A percentile compares a stretch with the other conserved stretches of the same genome.
Evolutionary conservation across 1,284 basidiomycete genomes (phyloP).

Genomic region (Melanopsichium pennsylvanicum): DNA sequence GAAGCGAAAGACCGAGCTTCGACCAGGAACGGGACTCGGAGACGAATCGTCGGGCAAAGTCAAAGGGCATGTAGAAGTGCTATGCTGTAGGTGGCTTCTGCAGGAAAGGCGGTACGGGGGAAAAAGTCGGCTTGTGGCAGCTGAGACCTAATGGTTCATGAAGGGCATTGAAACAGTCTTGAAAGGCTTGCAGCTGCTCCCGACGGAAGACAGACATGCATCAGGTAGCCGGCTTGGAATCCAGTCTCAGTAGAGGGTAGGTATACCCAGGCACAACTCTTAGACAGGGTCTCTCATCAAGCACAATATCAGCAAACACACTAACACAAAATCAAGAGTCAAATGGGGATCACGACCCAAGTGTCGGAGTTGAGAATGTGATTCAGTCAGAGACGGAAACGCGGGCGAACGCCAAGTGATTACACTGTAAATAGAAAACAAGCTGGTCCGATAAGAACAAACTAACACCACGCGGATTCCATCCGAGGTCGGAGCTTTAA

Average conservation of each 20-base stretch:
- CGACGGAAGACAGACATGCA: constrained; percentile 32
- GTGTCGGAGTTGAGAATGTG: background rate
- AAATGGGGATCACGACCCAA: background rate
- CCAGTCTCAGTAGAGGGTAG: constrained; percentile 1
- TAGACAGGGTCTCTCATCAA: background rate
- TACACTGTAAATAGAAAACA: background rate
- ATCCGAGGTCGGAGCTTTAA: too few species aligned
- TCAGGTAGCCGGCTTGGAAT: constrained; percentile 13
- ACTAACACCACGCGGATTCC: too few species aligned
- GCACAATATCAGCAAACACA: too few species aligned
- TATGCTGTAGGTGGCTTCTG: too few species aligned
- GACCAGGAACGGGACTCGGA: background rate
- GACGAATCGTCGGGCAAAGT: background rate
- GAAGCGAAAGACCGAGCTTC: background rate
- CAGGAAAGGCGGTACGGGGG: too few species aligned
- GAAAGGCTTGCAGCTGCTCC: constrained; percentile 22
- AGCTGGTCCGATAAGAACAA: too few species aligned
- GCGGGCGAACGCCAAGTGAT: too few species aligned
- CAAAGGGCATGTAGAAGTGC: background rate
- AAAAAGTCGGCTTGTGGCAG: too few species aligned
- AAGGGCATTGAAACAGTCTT: background rate
- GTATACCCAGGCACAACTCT: background rate
- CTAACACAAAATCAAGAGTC: background rate
- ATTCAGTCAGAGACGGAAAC: background rate
- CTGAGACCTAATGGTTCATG: constrained; percentile 1